These are phyloP conservation scores for Aspergillus candidus DNA, from an alignment of 2,329 filamentous ascomycete genomes.

Conservation along the genomic window DNA sequence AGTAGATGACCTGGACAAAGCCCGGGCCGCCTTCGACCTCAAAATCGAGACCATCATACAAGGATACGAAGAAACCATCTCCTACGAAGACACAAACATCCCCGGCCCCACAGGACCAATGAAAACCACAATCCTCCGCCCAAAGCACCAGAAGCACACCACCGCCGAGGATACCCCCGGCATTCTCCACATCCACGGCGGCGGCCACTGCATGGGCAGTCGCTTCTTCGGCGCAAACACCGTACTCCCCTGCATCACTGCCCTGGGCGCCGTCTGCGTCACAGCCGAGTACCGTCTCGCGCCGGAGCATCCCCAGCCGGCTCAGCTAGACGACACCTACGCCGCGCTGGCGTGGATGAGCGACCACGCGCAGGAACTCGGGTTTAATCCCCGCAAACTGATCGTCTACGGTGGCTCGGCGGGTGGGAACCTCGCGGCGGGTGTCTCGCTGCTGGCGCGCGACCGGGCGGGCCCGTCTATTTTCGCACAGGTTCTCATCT, in stretches of 20 bases:
- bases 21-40: neutral
- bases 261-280: slow-evolving; percentile 53
- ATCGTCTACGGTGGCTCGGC: slow-evolving; percentile 60
- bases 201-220: slow-evolving; percentile 59
- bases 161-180: slow-evolving; percentile 35
- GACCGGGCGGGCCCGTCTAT: slow-evolving; percentile 12
- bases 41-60: slow-evolving; percentile 1
- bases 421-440: slow-evolving; percentile 44
- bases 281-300: slow-evolving; percentile 64
- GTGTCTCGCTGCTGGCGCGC: slow-evolving; percentile 13
- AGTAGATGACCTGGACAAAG: too few relatives aligned
- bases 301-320: slow-evolving; percentile 59
- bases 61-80: slow-evolving; percentile 3
- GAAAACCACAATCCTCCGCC: slow-evolving; percentile 6
- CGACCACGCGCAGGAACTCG: slow-evolving; percentile 50
- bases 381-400: slow-evolving; percentile 52
- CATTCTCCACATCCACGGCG: slow-evolving; percentile 62
- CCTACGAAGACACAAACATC: slow-evolving; percentile 6
- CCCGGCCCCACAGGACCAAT: slow-evolving; percentile 6
- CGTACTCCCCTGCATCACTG: slow-evolving; percentile 47
- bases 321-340: slow-evolving; percentile 59
- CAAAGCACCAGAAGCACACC: slow-evolving; percentile 1
- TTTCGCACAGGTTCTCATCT: slow-evolving; percentile 13
- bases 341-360: slow-evolving; percentile 59
- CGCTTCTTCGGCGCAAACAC: slow-evolving; percentile 58